Evolutionary conservation across 2,329 filamentous ascomycete species (phyloP), one percentile per base, ranked within the genome.

Genomic region (Furcasterigmium furcatum): DNA sequence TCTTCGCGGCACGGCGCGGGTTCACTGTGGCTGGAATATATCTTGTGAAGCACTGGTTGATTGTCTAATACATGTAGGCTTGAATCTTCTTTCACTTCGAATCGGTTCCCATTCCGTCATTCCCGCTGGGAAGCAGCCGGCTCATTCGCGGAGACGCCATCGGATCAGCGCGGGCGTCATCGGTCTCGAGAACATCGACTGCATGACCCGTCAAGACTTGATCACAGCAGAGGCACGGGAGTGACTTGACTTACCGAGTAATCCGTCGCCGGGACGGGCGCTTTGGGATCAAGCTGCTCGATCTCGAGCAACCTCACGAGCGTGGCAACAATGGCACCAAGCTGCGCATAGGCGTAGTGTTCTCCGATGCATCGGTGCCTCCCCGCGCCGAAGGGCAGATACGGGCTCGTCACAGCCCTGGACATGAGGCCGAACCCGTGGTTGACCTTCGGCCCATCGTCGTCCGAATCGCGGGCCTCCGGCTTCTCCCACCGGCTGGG

Each of bases 291-390:
- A 16, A 39, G 12, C 36, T 22, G 20, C 34, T 36, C 34, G 19
- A 36, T 12, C 34, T 36, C 34, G 18, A 39, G n/a, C 20, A 24
- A 22, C 40, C 40, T 16, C 24, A 88, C 75, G 48, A 88, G 62
- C 0, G 75, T 80, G 1, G 76, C 74, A 20, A 88, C 64, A 49
- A 89, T 87, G 9, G 80, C 80, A 14, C 76, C 74, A 35, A 89
- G 60, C 57, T 89, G 85, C 38, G 86, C 64, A 55, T 88, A 88
- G 1, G 85, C 85, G 61, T 88, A 89, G 59, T 87, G 85, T 67
- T 89, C 86, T 16, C 86, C 86, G 47, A 90, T 87, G 55, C 86
- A 89, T 18, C 86, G 72, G 61, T 90, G 85, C 38, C 86, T 71
- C 1, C 85, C 86, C 0, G 84, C 86, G 3, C 86, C 86, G 55